Conservation (phyloP, 2,329 filamentous ascomycete genomes). For the Ophiostoma himal-ulmi region DNA sequence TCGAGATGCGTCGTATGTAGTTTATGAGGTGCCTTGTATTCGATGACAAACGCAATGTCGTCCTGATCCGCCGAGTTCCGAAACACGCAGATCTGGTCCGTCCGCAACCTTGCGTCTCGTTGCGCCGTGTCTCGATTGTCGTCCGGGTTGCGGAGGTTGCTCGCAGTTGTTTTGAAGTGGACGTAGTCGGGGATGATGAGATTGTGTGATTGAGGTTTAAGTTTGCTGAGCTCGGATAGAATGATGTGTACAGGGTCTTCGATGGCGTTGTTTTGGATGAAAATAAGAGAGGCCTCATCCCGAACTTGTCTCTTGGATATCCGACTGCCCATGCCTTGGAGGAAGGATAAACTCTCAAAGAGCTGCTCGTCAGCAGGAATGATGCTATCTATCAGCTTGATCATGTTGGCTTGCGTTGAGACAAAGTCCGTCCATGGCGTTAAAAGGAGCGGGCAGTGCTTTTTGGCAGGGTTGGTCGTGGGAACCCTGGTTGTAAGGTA, state of each 20-base stretch:
- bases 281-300: background rate
- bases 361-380: slow-evolving; percentile 27
- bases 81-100: background rate
- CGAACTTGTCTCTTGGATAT: slow-evolving; percentile 17
- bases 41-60: slow-evolving; percentile 28
- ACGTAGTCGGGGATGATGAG: background rate
- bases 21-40: slow-evolving; percentile 47
- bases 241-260: background rate
- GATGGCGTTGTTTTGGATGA: slow-evolving; percentile 28
- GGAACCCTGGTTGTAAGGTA: slow-evolving; percentile 29
- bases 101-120: background rate
- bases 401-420: slow-evolving; percentile 23
- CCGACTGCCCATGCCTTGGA: slow-evolving; percentile 28
- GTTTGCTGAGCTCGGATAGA: background rate
- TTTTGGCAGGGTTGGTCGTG: slow-evolving; percentile 31
- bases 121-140: background rate
- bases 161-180: background rate
- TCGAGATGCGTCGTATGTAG: slow-evolving; percentile 40
- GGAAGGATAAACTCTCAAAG: slow-evolving; percentile 30
- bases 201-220: background rate
- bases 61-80: background rate
- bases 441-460: slow-evolving; percentile 31
- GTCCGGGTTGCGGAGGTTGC: background rate
- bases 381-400: slow-evolving; percentile 27
- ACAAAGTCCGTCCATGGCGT: slow-evolving; percentile 32